These are phyloP conservation scores for Tetrahymena thermophila DNA, from an alignment of 73 alveolate species.

Conservation along the genomic window DNA sequence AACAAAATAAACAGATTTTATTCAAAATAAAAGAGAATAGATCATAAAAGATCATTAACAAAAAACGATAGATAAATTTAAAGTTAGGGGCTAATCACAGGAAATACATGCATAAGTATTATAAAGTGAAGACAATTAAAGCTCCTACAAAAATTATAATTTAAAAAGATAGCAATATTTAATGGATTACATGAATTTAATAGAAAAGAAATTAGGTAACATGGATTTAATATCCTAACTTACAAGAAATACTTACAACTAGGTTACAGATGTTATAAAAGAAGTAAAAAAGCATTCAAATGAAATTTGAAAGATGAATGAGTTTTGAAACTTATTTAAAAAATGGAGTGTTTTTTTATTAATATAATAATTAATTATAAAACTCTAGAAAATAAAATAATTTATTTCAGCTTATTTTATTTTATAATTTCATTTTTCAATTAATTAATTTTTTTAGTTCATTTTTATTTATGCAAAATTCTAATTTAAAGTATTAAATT, in stretches of 20 bases:
- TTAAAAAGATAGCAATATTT: neutral
- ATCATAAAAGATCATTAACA: neutral
- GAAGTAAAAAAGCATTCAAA: neutral
- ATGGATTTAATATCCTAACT: neutral
- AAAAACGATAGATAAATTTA: neutral
- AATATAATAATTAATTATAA: no score
- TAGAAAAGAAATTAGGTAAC: neutral
- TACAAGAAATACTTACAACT: neutral
- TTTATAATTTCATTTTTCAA: no score
- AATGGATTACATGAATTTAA: neutral
- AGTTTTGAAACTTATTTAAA: no score
- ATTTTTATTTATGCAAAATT: no score
- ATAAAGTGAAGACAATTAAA: neutral
- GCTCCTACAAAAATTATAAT: neutral
- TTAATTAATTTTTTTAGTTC: no score
- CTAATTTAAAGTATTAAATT: no score
- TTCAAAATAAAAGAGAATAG: neutral
- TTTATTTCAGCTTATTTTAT: no score
- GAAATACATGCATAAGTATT: neutral
- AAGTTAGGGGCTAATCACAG: neutral
- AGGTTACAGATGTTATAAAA: neutral
- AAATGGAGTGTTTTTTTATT: no score
- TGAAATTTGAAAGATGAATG: neutral
- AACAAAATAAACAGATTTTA: neutral
- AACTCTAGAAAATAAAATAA: no score